phyloP scores from a whole-genome alignment of 257 asterid species.

The Petunia axillaris region DNA sequence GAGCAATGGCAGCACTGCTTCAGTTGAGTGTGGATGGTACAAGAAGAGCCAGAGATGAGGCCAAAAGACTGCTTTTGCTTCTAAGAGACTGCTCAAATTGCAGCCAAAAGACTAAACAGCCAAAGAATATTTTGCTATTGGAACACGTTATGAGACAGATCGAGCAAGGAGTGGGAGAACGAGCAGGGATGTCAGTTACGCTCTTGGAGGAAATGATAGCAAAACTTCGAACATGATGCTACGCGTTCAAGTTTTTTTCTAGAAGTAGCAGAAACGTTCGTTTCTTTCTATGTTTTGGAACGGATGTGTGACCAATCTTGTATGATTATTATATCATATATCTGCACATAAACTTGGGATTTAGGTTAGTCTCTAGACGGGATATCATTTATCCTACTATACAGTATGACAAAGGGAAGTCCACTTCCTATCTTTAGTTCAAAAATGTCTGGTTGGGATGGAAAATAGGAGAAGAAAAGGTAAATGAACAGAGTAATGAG shows the following conservation, averaged over 20 bases:
- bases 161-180: conserved; percentile 70
- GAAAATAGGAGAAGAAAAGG: neutral
- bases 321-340: conserved; percentile 8
- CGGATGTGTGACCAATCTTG: neutral
- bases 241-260: conserved; percentile 1
- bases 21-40: conserved; percentile 83
- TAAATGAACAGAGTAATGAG: neutral
- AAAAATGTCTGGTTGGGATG: neutral
- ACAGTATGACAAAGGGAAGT: neutral
- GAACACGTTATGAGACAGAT: conserved; percentile 76
- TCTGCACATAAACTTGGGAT: neutral
- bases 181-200: conserved; percentile 49
- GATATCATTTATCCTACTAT: neutral
- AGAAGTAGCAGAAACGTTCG: neutral
- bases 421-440: neutral
- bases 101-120: conserved; percentile 33
- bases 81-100: conserved; percentile 64
- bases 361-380: neutral
- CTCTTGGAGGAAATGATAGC: conserved; percentile 84
- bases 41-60: conserved; percentile 59
- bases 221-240: conserved; percentile 65
- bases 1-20: conserved; percentile 75
- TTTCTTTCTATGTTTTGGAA: conserved; percentile 1
- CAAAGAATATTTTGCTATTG: conserved; percentile 47
- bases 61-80: conserved; percentile 64